These are phyloP conservation scores for Pisolithus marmoratus DNA, from an alignment of 768 basidiomycete genomes.

Conservation along the genomic window DNA sequence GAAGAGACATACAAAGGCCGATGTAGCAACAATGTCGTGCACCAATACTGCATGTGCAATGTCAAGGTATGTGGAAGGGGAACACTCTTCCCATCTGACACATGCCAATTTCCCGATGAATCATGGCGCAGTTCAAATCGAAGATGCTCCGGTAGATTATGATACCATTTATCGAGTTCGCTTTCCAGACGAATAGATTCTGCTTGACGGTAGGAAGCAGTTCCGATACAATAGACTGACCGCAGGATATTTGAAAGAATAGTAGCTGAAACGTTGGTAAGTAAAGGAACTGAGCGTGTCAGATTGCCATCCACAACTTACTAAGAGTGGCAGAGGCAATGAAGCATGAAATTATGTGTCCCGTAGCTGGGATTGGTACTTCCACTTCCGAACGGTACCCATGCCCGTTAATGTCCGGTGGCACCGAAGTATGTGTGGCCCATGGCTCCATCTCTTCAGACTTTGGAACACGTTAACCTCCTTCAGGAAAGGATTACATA, in stretches of 20 bases:
- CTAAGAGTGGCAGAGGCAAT: constrained; percentile 69
- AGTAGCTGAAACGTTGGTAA: constrained; percentile 40
- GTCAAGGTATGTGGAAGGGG: constrained; percentile 64
- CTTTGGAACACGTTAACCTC: constrained; percentile 24
- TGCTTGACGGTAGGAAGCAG: constrained; percentile 47
- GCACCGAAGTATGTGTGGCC: constrained; percentile 36
- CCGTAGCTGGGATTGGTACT: constrained; percentile 30
- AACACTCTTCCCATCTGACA: constrained; percentile 21
- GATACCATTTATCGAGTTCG: constrained; percentile 67
- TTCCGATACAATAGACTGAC: constrained; percentile 62
- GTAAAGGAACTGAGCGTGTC: not conserved
- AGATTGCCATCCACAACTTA: constrained; percentile 29
- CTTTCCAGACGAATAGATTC: constrained; percentile 57
- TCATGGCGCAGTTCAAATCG: constrained; percentile 50
- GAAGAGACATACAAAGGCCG: constrained; percentile 63
- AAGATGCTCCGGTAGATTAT: constrained; percentile 63
- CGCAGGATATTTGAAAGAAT: constrained; percentile 67
- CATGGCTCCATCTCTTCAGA: constrained; percentile 60
- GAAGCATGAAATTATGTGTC: constrained; percentile 66
- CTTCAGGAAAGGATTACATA: not conserved
- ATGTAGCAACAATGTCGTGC: constrained; percentile 66
- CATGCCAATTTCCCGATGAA: constrained; percentile 26
- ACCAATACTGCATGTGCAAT: constrained; percentile 86
- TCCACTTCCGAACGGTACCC: constrained; percentile 19
- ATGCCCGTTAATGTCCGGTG: constrained; percentile 27